Evolutionary conservation across 2,329 filamentous ascomycete genomes (phyloP), one percentile per base, ranked within the genome.

Genomic region (Cytospora piceae): DNA sequence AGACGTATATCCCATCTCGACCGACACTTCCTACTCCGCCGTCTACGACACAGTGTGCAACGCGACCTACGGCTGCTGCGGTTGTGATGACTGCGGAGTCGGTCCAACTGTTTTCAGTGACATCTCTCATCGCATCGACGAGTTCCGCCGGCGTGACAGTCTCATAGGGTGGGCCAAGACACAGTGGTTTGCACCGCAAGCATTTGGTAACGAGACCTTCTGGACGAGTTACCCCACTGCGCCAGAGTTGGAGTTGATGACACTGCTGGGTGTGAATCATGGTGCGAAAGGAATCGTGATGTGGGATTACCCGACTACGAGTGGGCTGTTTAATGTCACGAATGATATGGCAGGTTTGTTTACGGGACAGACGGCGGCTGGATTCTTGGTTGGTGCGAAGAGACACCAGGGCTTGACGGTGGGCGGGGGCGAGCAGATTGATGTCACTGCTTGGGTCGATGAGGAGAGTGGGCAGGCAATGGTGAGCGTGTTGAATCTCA

Each of bases 21-120:
- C 79, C 53, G 82, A 84, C 68, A 77, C 79, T 0, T 78, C 74
- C 1, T 83, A 75, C 73, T 81, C 77, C 0, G 73, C 72, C 1
- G 74, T 75, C 4, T 85, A 81, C 71, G 72, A 77, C 64, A 85
- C 81, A 0, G 72, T 74, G 1, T 83, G 81, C 69, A 85, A 85
- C 69, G 68, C 71, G 2, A 85, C 82, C 0, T 85, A 85, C 68
- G 83, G 82, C 58, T 80, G 80, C 71, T 84, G 82, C 68, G 83
- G 82, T 11, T 85, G 83, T 69, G 83, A 85, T 64, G 78, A 83
- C 68, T 84, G 82, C 70, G 67, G 76, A 2, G 22, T 42, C 2
- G 65, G 65, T 15, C 46, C 42, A 5, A 80, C 79, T 14, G 69
- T 72, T 1, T 75, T 84, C 24, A 72, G 74, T 20, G 82, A 85